Percentiles rank a stretch among this genome's conserved stretches.
These are phyloP conservation scores for Rhizoctonia solani DNA, from an alignment of 1,284 basidiomycete species.

Conservation along the genomic window DNA sequence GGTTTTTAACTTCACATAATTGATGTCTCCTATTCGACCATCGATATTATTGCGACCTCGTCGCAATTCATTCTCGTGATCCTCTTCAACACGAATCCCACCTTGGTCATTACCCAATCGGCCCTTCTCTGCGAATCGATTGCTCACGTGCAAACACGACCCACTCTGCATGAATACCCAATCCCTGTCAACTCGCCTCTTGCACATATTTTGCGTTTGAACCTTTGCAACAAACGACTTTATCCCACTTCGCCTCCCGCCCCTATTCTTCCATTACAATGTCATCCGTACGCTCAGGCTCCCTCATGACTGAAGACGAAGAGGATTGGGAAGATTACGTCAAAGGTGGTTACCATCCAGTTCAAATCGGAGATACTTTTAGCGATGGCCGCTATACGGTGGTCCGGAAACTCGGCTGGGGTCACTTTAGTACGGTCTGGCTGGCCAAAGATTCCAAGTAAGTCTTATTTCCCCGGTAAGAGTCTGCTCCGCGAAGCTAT, in stretches of 20 bases:
- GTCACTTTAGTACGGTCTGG: slow-evolving; percentile 97
- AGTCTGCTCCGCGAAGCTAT: neutral
- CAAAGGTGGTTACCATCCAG: slow-evolving; percentile 93
- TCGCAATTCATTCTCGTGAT: slow-evolving; percentile 15
- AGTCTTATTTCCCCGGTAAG: slow-evolving; percentile 43
- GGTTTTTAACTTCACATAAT: slow-evolving; percentile 30
- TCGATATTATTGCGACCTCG: slow-evolving; percentile 8
- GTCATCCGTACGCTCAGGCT: slow-evolving; percentile 27
- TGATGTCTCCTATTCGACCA: slow-evolving; percentile 22
- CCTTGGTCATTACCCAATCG: neutral
- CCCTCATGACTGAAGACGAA: slow-evolving; percentile 45
- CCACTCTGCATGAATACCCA: slow-evolving; percentile 1
- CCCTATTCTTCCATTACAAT: slow-evolving; percentile 9
- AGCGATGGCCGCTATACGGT: slow-evolving; percentile 87
- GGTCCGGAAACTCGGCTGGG: slow-evolving; percentile 96
- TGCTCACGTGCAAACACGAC: slow-evolving; percentile 20
- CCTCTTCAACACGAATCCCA: neutral
- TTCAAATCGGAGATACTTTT: slow-evolving; percentile 93
- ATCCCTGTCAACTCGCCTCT: slow-evolving; percentile 23
- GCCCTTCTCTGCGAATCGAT: neutral
- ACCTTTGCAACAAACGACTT: neutral
- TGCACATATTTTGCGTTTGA: slow-evolving; percentile 17
- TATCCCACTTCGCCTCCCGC: neutral
- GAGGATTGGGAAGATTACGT: slow-evolving; percentile 63
- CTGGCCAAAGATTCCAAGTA: slow-evolving; percentile 85